Base-by-base conservation (phyloP, 768 basidiomycete genomes). In the Panus rudis region DNA sequence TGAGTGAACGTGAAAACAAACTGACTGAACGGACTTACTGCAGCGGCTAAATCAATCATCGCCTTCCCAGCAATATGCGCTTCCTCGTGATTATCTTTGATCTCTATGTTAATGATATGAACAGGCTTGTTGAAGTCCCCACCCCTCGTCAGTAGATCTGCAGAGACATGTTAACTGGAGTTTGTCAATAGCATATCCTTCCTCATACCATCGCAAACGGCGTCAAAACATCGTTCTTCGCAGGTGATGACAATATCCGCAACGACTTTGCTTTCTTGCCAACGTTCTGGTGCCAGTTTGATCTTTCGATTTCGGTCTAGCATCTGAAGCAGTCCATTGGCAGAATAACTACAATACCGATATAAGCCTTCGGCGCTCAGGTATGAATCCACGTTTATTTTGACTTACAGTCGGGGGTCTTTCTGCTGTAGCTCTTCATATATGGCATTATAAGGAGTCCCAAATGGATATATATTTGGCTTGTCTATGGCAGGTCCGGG, bases 241-340 rank as follows among this genome's bases (percentile, higher is more conserved):
- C 96, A 99, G 4, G 96, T 99, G 57, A 99, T 92, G 17, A 99
- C 96, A 17, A 99, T 74, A 59, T 99, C 96, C n/a, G 89, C 90
- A 7, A 94, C 75, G 1, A 77, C 79, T 57, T 69, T 84, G 42
- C 76, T 87, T 34, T 98, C 93, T 54, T 98, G 94, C 93, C 93
- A 99, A 49, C 93, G 78, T 62, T 99, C 94, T 34, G 96, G 96
- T 6, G 93, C 93, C 8, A 71, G 62, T 61, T 99, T 99, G 45
- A 98, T 78, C 48, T 79, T 78, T 42, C 96, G 69, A 66, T 99
- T 99, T 27, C 96, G 80, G 61, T 99, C 96, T 21, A 99, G 68
- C 96, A 99, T 99, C 47, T 84, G 85, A 33, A 99, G 66, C 19
- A 98, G 71, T 4, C 96, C 96, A 62, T 98, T 98, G 23, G 89